Conservation (phyloP, 345 rosid species). For the Aurinia saxatilis region DNA sequence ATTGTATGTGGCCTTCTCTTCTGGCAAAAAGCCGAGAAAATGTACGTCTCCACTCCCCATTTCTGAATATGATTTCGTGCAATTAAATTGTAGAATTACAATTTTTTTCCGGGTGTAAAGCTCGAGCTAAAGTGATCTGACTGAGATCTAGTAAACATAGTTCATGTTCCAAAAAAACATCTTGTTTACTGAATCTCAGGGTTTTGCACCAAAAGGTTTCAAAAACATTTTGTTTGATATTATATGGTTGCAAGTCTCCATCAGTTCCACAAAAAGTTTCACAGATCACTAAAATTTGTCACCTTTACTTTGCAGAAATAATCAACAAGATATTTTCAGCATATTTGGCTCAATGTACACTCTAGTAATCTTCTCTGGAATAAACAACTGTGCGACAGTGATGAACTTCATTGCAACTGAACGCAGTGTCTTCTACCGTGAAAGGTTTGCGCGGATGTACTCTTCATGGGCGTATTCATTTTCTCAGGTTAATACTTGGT, state of each 20-base stretch:
- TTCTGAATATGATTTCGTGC: neutral
- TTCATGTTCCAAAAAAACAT: too few species aligned
- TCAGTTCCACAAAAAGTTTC: neutral
- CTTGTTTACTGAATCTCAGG: too few species aligned
- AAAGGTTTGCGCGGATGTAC: conserved; percentile 58
- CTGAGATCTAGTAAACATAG: too few species aligned
- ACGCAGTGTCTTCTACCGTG: conserved; percentile 43
- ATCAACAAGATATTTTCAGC: conserved; percentile 45
- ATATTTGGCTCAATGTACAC: conserved; percentile 40
- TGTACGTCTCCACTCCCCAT: conserved; percentile 28
- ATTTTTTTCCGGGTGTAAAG: too few species aligned
- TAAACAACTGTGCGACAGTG: conserved; percentile 38
- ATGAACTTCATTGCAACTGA: conserved; percentile 38
- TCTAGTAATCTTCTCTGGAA: conserved; percentile 33
- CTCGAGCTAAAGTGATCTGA: too few species aligned
- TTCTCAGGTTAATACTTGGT: conserved; percentile 40
- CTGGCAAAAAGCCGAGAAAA: conserved; percentile 44
- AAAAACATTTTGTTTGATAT: neutral
- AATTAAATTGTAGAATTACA: neutral
- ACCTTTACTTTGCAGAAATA: conserved; percentile 27
- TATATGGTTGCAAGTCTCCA: neutral
- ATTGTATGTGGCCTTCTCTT: conserved; percentile 32
- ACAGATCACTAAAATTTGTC: neutral
- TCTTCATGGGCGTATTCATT: conserved; percentile 52
- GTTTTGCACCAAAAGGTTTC: too few species aligned